These are phyloP conservation scores for Effrenium voratum DNA, from an alignment of 73 alveolate genomes.

Conservation along the genomic window DNA sequence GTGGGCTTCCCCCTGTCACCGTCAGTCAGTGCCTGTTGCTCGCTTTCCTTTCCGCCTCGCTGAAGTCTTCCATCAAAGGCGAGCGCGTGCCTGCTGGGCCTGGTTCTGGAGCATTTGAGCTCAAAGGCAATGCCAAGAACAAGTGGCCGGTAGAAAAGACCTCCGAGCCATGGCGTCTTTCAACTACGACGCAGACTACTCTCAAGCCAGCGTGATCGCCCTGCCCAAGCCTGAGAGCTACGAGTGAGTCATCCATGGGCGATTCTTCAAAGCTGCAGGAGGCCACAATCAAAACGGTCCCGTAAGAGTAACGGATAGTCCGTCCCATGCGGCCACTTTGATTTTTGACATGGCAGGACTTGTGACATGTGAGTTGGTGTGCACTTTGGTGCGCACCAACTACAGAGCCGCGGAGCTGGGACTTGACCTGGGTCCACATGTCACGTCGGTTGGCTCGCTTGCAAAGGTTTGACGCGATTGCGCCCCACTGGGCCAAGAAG, in stretches of 20 bases:
- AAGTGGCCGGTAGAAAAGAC: too few species aligned
- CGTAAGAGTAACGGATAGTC: neutral
- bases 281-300: neutral
- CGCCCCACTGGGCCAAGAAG: slow-evolving; percentile 23
- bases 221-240: neutral
- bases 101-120: too few species aligned
- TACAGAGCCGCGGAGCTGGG: neutral
- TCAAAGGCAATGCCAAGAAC: too few species aligned
- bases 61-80: too few species aligned
- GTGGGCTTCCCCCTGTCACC: neutral
- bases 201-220: slow-evolving; percentile 1
- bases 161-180: slow-evolving; percentile 56
- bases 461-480: slow-evolving; percentile 56
- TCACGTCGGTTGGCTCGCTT: neutral
- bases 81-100: too few species aligned
- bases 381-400: neutral
- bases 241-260: neutral
- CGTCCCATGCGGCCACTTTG: neutral
- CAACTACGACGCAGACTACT: slow-evolving; percentile 69
- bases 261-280: neutral
- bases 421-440: neutral
- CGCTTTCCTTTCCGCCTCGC: too few species aligned
- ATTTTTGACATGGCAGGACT: neutral
- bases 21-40: too few species aligned
- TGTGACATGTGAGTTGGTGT: neutral